Evolutionary conservation across 1,139 yeast species (phyloP).

Genomic region (Protomyces macrosporus): DNA sequence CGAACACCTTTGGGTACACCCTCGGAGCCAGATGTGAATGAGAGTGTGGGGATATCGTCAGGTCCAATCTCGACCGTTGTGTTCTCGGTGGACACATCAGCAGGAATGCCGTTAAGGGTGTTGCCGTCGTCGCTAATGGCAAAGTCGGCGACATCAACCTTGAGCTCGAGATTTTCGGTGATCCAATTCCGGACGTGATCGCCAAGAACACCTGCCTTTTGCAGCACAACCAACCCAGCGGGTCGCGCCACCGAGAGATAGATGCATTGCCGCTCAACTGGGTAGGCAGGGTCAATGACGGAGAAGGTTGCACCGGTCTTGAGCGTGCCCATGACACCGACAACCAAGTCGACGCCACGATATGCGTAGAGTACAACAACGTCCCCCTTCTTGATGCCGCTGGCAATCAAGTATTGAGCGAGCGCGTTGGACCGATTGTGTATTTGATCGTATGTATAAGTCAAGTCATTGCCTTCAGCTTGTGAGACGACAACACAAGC

Average conservation of each 20-base stretch:
- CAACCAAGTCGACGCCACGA: slow-evolving; percentile 93
- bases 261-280: slow-evolving; percentile 93
- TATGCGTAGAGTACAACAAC: slow-evolving; percentile 96
- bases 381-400: slow-evolving; percentile 85
- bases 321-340: slow-evolving; percentile 94
- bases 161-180: slow-evolving; percentile 60
- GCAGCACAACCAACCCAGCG: slow-evolving; percentile 77
- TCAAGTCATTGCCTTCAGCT: slow-evolving; percentile 45
- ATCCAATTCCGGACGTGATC: slow-evolving; percentile 73
- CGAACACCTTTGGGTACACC: slow-evolving; percentile 98
- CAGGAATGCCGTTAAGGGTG: slow-evolving; percentile 54
- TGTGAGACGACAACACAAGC: slow-evolving; percentile 90
- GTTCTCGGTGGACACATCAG: slow-evolving; percentile 47
- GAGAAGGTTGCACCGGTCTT: slow-evolving; percentile 98
- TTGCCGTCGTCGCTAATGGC: slow-evolving; percentile 70
- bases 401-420: slow-evolving; percentile 75
- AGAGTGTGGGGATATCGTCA: slow-evolving; percentile 90
- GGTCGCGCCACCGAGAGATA: slow-evolving; percentile 92
- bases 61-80: slow-evolving; percentile 97
- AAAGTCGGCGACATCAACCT: slow-evolving; percentile 69
- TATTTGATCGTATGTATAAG: slow-evolving; percentile 75
- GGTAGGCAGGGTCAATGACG: slow-evolving; percentile 97
- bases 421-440: slow-evolving; percentile 91
- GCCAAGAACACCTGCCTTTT: slow-evolving; percentile 81
- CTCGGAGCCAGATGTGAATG: slow-evolving; percentile 97